Percentiles rank a stretch among this genome's conserved stretches.
These are phyloP conservation scores for Diplodia seriata DNA, from an alignment of 2,329 filamentous ascomycete genomes.

Conservation along the genomic window DNA sequence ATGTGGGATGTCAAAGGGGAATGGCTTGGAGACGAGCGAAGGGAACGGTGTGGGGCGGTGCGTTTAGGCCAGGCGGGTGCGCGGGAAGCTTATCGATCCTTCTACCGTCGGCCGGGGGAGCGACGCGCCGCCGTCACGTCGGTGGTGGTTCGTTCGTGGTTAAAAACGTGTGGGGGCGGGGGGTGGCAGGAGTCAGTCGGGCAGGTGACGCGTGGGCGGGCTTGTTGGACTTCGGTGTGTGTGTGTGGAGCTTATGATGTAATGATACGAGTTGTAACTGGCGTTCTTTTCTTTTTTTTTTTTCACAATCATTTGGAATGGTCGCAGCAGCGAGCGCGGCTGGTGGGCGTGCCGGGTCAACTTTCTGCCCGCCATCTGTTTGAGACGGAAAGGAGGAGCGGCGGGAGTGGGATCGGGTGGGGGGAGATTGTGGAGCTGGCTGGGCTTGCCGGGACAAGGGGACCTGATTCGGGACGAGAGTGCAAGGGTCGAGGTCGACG, in stretches of 20 bases:
- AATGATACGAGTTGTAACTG: not conserved
- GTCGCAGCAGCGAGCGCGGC: not conserved
- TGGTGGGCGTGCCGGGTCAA: not conserved
- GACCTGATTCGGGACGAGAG: not conserved
- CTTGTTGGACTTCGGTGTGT: not conserved
- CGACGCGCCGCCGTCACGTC: not conserved
- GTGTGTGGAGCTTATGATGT: not conserved
- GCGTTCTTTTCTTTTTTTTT: not conserved
- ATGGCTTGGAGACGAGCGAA: not conserved
- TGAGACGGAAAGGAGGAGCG: not conserved
- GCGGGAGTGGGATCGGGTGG: not conserved
- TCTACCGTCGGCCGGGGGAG: constrained; percentile 8
- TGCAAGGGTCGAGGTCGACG: not conserved
- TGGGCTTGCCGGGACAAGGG: not conserved
- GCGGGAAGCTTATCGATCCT: constrained; percentile 30
- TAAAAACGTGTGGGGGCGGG: not conserved
- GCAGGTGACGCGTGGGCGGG: not conserved
- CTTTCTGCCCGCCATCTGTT: not conserved
- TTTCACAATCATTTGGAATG: not conserved
- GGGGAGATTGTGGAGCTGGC: not conserved
- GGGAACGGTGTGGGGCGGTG: not conserved
- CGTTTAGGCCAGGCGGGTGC: not conserved
- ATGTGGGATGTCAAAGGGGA: not conserved
- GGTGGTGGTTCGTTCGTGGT: not conserved
- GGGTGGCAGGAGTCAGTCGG: not conserved